These are phyloP conservation scores for Aspergillus carbonarius DNA, from an alignment of 2,329 filamentous ascomycete species.

Conservation along the genomic window DNA sequence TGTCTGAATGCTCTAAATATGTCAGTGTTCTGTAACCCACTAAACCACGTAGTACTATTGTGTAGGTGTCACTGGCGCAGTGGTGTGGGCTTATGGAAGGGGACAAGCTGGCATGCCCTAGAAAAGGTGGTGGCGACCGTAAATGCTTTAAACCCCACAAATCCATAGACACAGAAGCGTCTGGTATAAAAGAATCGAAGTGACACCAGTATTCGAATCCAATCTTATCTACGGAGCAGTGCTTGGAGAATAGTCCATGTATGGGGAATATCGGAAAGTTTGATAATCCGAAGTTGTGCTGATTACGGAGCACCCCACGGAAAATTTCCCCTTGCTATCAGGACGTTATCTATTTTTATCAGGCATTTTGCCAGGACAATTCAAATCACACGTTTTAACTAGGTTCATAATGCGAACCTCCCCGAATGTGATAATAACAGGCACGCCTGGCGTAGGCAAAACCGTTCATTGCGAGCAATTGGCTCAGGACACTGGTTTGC, in stretches of 20 bases:
- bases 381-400: not conserved
- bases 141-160: too few relatives aligned
- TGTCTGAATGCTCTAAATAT: too few relatives aligned
- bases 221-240: too few relatives aligned
- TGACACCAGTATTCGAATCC: too few relatives aligned
- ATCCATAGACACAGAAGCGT: too few relatives aligned
- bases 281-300: conserved; percentile 7
- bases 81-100: too few relatives aligned
- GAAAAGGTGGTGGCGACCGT: too few relatives aligned
- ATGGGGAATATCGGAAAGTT: not conserved
- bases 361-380: not conserved
- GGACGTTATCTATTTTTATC: not conserved
- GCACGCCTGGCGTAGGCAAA: conserved; percentile 94
- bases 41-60: too few relatives aligned
- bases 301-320: conserved; percentile 17
- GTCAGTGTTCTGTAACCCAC: too few relatives aligned
- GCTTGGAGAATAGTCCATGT: not conserved
- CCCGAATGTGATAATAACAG: conserved; percentile 93
- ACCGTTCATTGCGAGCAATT: conserved; percentile 86
- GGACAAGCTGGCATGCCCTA: too few relatives aligned
- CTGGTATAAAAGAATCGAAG: too few relatives aligned
- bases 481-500: conserved; percentile 71
- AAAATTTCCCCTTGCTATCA: conserved; percentile 13
- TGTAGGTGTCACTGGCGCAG: too few relatives aligned
- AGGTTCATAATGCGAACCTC: conserved; percentile 35